Evolutionary conservation across 257 asterid species (phyloP), one percentile per base, ranked within the genome.

Genomic region (Salvia miltiorrhiza): DNA sequence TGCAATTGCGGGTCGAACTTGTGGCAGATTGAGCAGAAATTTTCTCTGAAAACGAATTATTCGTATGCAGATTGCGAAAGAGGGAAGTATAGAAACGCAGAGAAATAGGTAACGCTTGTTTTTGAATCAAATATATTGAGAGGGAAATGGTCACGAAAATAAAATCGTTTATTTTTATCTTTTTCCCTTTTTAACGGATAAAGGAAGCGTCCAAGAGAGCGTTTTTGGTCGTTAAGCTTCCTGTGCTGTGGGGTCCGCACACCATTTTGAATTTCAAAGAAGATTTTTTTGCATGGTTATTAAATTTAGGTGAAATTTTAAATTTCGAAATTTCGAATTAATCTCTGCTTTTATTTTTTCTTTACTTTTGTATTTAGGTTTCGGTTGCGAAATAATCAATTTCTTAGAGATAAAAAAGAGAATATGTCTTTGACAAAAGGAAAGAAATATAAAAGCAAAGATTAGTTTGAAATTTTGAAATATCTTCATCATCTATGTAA

Each of bases 201-300:
- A 30, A 52, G 47, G 47, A 63, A 59, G 28, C 59, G 53, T 8
- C 28, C 14, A 10, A 41, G 9, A 49, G 80, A 57, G 77, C 81
- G 71, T 72, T 50, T n/a, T 56, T 63, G 41, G 54, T 62, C 67
- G 71, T 61, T 45, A 43, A 21, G 52, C 4, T 20, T 47, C 30
- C 33, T n/a, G 23, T 10, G 19, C 16, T 14, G 67, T 20, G 85
- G 82, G 77, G 33, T 17, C 73, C 60, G 20, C 16, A 13, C 11
- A 0, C 26, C 47, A 49, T 80, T 81, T 85, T 62, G 71, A 85
- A 76, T 74, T 80, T 78, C 78, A 76, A 80, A 76, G 56, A 67
- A 16, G 63, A 78, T 72, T 53, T n/a, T n/a, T 70, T 8, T 37
- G 35, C 4, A 33, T 32, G 45, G 9, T 37, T 4, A 4, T 58